A percentile compares a stretch with the other conserved stretches of the same genome.
Evolutionary conservation across 139 green algal species (phyloP).

Genomic region (Axilococcus clingmanii): DNA sequence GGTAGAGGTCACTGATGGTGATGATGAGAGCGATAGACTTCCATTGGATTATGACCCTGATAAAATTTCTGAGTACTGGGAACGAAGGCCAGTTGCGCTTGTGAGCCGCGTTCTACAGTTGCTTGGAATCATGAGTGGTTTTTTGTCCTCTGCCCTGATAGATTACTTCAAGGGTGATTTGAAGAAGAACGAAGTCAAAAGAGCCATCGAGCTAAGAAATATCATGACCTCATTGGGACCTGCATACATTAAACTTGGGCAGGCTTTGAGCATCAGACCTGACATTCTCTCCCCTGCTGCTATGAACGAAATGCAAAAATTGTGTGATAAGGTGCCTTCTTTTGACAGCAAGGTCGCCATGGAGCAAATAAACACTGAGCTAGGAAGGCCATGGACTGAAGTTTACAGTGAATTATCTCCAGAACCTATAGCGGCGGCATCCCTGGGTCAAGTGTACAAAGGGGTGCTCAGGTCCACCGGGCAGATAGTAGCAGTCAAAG

Average conservation of each 20-base stretch:
- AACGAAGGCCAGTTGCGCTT: conserved; percentile 65
- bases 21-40: conserved; percentile 43
- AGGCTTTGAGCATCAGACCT: conserved; percentile 90
- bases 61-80: conserved; percentile 81
- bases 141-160: conserved; percentile 53
- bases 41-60: conserved; percentile 82
- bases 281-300: conserved; percentile 90
- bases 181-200: conserved; percentile 60
- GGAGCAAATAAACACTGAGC: conserved; percentile 63
- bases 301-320: conserved; percentile 98
- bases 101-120: conserved; percentile 81
- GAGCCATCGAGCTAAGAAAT: conserved; percentile 84
- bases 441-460: conserved; percentile 84
- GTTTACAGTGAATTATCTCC: conserved; percentile 75
- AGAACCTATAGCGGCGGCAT: conserved; percentile 82
- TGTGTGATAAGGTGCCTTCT: conserved; percentile 97
- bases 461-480: conserved; percentile 61
- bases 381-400: conserved; percentile 75
- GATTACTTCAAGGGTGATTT: conserved; percentile 53
- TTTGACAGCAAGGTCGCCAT: conserved; percentile 73
- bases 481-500: conserved; percentile 89
- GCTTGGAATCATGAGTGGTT: conserved; percentile 59
- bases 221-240: conserved; percentile 86
- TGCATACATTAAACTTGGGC: conserved; percentile 98
- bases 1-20: conserved; percentile 8